Evolutionary conservation across 169 alveolate genomes (phyloP).

Genomic region (Cryptosporidium parvum): DNA sequence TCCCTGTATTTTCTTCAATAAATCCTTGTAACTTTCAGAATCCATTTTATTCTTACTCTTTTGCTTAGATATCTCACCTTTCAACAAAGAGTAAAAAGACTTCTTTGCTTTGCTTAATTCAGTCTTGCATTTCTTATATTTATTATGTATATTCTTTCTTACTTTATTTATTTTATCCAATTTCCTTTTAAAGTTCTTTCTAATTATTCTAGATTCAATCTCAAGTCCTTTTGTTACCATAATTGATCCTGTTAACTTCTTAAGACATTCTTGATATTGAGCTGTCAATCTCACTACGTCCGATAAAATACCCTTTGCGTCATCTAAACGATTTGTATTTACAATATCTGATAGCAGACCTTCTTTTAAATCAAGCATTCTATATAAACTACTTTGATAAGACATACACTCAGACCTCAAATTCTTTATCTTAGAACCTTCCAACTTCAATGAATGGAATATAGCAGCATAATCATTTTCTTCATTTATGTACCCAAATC

Average conservation of each 20-base stretch:
- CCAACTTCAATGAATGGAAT: background rate
- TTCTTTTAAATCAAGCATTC: background rate
- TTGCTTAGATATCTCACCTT: background rate
- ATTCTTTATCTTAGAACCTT: background rate
- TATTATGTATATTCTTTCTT: conserved; percentile 5
- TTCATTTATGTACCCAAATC: background rate
- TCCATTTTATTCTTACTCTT: background rate
- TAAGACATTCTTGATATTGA: conserved; percentile 29
- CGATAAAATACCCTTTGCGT: background rate
- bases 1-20: background rate
- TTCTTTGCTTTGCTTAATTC: background rate
- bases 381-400: background rate
- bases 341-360: background rate
- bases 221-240: conserved; percentile 3
- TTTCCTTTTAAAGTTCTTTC: background rate
- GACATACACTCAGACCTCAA: conserved; percentile 7
- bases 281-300: background rate
- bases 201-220: background rate
- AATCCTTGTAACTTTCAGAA: background rate
- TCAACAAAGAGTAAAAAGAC: background rate
- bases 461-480: background rate
- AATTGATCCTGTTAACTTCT: conserved; percentile 12
- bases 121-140: background rate
- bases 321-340: background rate
- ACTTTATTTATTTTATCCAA: background rate